Conservation (phyloP, 2,329 filamentous ascomycete species). For the Epichloe hybrida region DNA sequence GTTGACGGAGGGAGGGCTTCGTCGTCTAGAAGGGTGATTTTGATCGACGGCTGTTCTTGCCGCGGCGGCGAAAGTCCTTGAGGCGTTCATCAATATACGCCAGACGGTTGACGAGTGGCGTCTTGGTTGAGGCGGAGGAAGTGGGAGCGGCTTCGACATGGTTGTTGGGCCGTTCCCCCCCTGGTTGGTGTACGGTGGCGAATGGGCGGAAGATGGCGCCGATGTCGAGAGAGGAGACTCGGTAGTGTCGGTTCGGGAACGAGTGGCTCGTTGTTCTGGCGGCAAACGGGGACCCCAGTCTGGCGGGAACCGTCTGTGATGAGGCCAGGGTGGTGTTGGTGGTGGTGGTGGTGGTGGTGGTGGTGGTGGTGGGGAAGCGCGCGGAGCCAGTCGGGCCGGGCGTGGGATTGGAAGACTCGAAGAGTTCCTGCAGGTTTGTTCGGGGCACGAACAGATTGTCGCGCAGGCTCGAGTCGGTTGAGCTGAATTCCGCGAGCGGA, state of each 20-base stretch:
- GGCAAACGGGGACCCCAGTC: conserved; percentile 47
- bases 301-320: conserved; percentile 25
- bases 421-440: conserved; percentile 28
- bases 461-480: conserved; percentile 17
- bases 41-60: conserved; percentile 27
- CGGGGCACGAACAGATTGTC: conserved; percentile 29
- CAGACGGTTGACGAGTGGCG: conserved; percentile 36
- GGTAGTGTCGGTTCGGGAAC: conserved; percentile 44
- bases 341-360: background rate
- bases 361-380: background rate
- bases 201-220: conserved; percentile 36
- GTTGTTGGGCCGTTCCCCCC: conserved; percentile 7
- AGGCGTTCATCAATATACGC: conserved; percentile 46
- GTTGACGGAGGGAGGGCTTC: background rate
- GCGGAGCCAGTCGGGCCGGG: background rate
- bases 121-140: conserved; percentile 21
- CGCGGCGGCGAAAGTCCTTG: conserved; percentile 36
- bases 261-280: conserved; percentile 39
- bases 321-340: conserved; percentile 8
- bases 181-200: conserved; percentile 37
- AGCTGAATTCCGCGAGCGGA: conserved; percentile 20
- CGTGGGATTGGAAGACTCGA: conserved; percentile 18
- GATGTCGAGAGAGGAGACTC: conserved; percentile 31
- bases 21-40: conserved; percentile 31
- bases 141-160: background rate